Percentiles rank a stretch among this genome's conserved stretches.
These are phyloP conservation scores for Nakaseomyces uthaithaninus DNA, from an alignment of 1,139 yeast genomes.

Conservation along the genomic window DNA sequence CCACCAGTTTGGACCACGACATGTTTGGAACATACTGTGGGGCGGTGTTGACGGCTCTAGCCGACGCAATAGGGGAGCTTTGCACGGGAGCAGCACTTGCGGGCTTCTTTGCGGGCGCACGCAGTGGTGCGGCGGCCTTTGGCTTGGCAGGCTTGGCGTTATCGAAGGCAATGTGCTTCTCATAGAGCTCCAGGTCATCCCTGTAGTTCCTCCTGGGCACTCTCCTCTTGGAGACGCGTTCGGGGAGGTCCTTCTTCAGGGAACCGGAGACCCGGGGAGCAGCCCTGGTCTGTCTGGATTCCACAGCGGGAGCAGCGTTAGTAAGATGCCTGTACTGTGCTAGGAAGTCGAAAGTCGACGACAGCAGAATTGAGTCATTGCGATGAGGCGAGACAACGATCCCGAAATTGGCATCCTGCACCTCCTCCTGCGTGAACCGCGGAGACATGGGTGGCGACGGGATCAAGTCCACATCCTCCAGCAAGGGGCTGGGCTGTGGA, in stretches of 20 bases:
- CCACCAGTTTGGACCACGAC: conserved; percentile 53
- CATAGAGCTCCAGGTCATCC: not conserved
- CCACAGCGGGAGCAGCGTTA: not conserved
- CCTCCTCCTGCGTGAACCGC: conserved; percentile 5
- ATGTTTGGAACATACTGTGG: conserved; percentile 33
- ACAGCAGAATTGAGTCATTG: not conserved
- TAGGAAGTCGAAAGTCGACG: conserved; percentile 1
- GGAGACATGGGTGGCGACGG: conserved; percentile 20
- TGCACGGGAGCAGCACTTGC: conserved; percentile 1
- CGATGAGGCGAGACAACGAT: not conserved
- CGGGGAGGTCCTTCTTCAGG: not conserved
- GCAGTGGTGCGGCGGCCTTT: not conserved
- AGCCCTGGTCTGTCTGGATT: not conserved
- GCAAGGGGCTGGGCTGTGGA: not conserved
- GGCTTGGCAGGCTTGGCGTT: not conserved
- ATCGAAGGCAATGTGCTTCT: not conserved
- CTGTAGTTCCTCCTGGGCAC: conserved; percentile 4
- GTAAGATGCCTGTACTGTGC: conserved; percentile 1
- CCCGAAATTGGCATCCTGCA: not conserved
- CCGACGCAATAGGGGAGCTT: conserved; percentile 25
- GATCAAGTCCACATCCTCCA: conserved; percentile 11
- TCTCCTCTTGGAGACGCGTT: not conserved
- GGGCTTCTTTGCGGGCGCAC: conserved; percentile 6
- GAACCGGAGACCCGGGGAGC: not conserved
- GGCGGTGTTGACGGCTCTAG: conserved; percentile 16